Conservation (phyloP, 2,329 filamentous ascomycete species). For the Madurella fahalii region DNA sequence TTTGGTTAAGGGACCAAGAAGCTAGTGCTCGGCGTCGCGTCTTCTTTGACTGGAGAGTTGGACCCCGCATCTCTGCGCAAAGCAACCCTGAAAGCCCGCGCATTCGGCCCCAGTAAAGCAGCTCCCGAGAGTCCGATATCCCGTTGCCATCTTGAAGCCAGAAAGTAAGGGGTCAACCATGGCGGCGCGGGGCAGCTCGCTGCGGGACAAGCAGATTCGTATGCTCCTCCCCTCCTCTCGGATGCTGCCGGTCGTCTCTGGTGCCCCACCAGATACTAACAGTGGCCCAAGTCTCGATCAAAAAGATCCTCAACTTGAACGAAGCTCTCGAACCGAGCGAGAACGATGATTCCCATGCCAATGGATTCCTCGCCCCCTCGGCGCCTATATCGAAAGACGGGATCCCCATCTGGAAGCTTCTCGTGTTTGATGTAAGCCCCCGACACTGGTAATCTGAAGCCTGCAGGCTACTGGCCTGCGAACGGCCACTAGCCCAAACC, state of each 20-base stretch:
- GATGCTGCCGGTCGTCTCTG: neutral
- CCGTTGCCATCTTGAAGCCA: neutral
- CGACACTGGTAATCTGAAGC: neutral
- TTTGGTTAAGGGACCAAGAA: neutral
- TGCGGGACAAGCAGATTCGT: slow-evolving; percentile 52
- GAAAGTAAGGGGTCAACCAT: slow-evolving; percentile 31
- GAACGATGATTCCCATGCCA: slow-evolving; percentile 59
- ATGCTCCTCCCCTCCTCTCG: slow-evolving; percentile 13
- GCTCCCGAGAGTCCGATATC: no score
- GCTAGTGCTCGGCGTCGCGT: neutral
- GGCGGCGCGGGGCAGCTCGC: slow-evolving; percentile 43
- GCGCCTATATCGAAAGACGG: slow-evolving; percentile 66
- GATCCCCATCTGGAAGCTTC: slow-evolving; percentile 86
- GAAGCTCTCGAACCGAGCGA: slow-evolving; percentile 60
- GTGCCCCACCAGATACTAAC: neutral
- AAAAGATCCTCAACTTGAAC: slow-evolving; percentile 94
- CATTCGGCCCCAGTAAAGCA: neutral
- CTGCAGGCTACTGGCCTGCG: neutral
- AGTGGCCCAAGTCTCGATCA: slow-evolving; percentile 68
- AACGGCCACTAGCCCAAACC: neutral
- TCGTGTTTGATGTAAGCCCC: slow-evolving; percentile 73
- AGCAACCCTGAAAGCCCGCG: neutral
- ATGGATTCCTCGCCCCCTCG: slow-evolving; percentile 62
- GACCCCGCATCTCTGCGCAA: neutral
- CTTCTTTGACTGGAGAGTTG: neutral